These are phyloP conservation scores for Annulohypoxylon maeteangense DNA, from an alignment of 495 filamentous ascomycete species.

Conservation along the genomic window DNA sequence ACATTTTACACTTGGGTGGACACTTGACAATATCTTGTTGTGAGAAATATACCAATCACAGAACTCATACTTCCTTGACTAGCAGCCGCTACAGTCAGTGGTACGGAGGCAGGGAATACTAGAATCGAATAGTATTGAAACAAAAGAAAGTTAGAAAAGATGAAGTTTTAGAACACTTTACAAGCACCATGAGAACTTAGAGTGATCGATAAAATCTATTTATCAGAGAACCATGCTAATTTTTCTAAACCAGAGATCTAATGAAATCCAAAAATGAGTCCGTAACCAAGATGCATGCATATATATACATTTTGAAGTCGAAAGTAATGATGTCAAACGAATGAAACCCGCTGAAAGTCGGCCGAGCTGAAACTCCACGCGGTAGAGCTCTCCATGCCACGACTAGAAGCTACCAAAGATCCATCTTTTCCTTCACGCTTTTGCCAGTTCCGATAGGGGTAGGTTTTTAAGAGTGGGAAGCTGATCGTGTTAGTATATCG, in stretches of 20 bases:
- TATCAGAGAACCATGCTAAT: not conserved
- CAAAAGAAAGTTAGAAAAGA: too few species aligned
- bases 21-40: too few species aligned
- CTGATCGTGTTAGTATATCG: not conserved
- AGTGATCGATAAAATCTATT: too few species aligned
- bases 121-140: too few species aligned
- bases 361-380: not conserved
- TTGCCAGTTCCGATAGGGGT: not conserved
- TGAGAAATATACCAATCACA: too few species aligned
- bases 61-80: too few species aligned
- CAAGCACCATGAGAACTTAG: too few species aligned
- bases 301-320: not conserved
- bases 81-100: too few species aligned
- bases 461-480: too few species aligned
- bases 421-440: not conserved
- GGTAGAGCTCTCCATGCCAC: not conserved
- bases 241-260: not conserved
- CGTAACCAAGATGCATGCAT: not conserved
- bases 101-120: too few species aligned
- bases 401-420: not conserved
- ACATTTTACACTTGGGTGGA: too few species aligned
- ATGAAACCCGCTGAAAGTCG: not conserved
- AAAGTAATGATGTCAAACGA: not conserved
- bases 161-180: too few species aligned
- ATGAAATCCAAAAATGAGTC: not conserved